phyloP scores from a whole-genome alignment of 2,329 filamentous ascomycete genomes.

The Rhytidhysteron rufulum region DNA sequence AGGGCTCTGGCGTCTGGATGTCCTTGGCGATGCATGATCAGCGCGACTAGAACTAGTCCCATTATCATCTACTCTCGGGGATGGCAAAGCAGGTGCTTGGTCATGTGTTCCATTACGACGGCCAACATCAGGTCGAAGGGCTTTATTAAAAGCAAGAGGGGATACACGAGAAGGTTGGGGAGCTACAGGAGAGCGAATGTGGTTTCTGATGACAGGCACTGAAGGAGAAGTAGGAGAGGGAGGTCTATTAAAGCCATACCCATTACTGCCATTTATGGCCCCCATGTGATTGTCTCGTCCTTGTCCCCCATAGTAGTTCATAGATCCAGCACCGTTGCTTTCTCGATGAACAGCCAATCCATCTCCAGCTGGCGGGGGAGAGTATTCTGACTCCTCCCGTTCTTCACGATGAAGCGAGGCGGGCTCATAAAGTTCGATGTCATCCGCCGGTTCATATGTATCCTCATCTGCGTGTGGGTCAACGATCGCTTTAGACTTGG shows the following conservation, averaged over 20 bases:
- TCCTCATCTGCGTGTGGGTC: conserved; percentile 25
- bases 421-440: conserved; percentile 37
- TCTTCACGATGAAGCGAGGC: conserved; percentile 26
- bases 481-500: conserved; percentile 8
- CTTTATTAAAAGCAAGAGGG: conserved; percentile 52
- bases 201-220: conserved; percentile 58
- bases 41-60: conserved; percentile 11
- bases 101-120: conserved; percentile 31
- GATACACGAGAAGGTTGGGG: conserved; percentile 71
- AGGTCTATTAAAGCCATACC: conserved; percentile 23
- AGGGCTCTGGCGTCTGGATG: conserved; percentile 43
- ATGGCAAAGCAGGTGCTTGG: not conserved
- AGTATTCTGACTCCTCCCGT: conserved; percentile 40
- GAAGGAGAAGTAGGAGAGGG: conserved; percentile 22
- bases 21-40: conserved; percentile 14
- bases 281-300: conserved; percentile 17
- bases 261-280: conserved; percentile 19
- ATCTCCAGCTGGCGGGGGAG: conserved; percentile 44
- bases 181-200: conserved; percentile 69
- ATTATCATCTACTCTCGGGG: conserved; percentile 3
- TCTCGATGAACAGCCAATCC: conserved; percentile 15
- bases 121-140: conserved; percentile 51
- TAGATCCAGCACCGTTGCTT: conserved; percentile 10
- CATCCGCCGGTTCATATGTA: conserved; percentile 35
- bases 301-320: conserved; percentile 22